Base-by-base conservation (phyloP, 805 yeast species). In the Wickerhamiella australiensis region DNA sequence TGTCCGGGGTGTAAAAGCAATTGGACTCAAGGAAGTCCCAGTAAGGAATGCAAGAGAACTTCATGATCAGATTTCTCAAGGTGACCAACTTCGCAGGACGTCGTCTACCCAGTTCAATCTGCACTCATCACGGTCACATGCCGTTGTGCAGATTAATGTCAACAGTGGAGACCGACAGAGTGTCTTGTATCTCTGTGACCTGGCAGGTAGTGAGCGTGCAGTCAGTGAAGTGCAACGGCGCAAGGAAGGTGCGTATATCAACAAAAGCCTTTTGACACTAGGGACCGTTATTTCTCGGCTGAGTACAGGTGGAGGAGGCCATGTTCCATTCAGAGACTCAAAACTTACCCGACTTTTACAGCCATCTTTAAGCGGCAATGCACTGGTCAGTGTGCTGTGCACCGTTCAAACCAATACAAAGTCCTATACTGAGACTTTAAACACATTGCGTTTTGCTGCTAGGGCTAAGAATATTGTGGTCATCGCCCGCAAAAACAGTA, bases 171-270 rank as follows among this genome's bases (percentile, higher is more conserved):
- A 68, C 71, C 1, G 75, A 74, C 61, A 49, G 67, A 74, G 87
- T 31, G 79, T 86, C 0, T 74, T 90, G 27, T 85, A 90, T 29
- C 71, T 90, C 50, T 90, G 97, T 68, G 98, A 90, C 66, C 73
- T 90, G 59, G 98, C 98, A 0, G 98, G 98, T 25, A 83, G 95
- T n/a, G 98, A 90, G 65, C 75, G 83, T 47, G 95, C 94, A 0
- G 77, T 81, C 2, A 67, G 77, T 9, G 80, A 81, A 58, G 65
- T 70, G 1, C 96, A 85, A 60, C 74, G 97, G 58, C 70, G 96
- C 50, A 85, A 87, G 64, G 98, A 90, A 68, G 98, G 97, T 20
- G 77, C 96, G 0, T 92, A 73, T 61, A 90, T 90, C 62, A 90
- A 90, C 68, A 87, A 87, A 62, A 88, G 96, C 0, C 72, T 90